Base-by-base conservation (phyloP, 371 early-diverging fungal genomes). In the Syncephalastrum contaminatum region DNA sequence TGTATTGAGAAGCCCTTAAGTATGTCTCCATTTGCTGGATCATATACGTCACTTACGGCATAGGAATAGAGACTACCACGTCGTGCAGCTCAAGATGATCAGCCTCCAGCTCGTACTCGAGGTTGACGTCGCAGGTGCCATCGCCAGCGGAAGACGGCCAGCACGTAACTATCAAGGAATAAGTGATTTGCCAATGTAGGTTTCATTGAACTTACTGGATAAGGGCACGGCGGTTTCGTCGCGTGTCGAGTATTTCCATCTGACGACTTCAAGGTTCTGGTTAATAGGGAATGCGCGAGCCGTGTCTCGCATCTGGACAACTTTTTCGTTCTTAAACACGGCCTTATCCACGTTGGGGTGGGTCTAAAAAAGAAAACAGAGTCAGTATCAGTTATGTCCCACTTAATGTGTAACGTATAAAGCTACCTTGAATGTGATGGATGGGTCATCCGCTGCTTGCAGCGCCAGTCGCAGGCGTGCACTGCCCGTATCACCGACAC, bases 341-440 rank as follows among this genome's bases (percentile, higher is more conserved):
- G 65, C 75, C 75, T 96, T 98, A 81, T 98, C 97, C 21, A 98
- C 90, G 59, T 96, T 92, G n/a, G 98, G 98, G 67, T 98, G 97
- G 4, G 96, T 95, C 90, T 93, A 72, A 3, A 0, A 53, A 4
- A 18, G 10, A 0, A 53, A 4, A 18, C 21, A 51, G 16, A 50
- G 50, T 50, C 36, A 50, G 6, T 50, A 27, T n/a, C 12, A 10
- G 36, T 13, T 39, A 13, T 13, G 15, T 51, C 3, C 5, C 51
- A 8, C 18, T 5, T 8, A 0, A n/a, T 44, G 8, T 42, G 59
- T 16, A 4, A 7, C 24, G 15, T 49, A 36, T 25, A 44, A 6
- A 47, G 30, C 24, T 54, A 92, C 88, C 73, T 91, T 90, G 62
- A 95, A 91, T 60, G 90, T 92, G 43, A 92, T 78, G 53, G 68